A percentile compares a stretch with the other conserved stretches of the same genome.
Conservation (phyloP, 345 rosid genomes). For the Hirschfeldia incana region DNA sequence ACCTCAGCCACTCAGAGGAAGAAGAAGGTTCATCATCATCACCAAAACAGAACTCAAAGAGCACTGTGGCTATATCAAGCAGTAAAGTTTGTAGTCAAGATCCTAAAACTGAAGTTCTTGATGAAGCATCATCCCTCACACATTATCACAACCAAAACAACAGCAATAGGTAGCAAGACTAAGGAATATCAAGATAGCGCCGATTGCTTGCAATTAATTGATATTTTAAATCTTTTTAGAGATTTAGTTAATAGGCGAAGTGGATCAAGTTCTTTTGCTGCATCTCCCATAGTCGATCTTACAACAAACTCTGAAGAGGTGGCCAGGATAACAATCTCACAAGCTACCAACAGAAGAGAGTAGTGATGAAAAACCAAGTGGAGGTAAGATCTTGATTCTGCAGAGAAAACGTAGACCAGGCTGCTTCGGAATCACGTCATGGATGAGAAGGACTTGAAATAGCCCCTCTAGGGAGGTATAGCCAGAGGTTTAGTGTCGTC, state of each 20-base stretch:
- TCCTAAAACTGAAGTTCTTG: conserved; percentile 24
- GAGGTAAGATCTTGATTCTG: conserved; percentile 19
- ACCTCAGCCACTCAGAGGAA: conserved; percentile 36
- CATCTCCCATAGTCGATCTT: conserved; percentile 46
- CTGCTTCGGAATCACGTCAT: conserved; percentile 28
- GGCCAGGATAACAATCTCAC: conserved; percentile 32
- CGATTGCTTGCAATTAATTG: background rate
- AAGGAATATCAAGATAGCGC: background rate
- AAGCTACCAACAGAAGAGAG: conserved; percentile 29
- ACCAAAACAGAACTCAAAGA: conserved; percentile 17
- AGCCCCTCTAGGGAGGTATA: background rate
- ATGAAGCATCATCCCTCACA: conserved; percentile 40
- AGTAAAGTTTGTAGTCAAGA: conserved; percentile 36
- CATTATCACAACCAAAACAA: conserved; percentile 15
- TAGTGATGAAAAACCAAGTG: background rate
- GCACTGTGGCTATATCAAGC: conserved; percentile 31
- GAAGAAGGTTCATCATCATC: conserved; percentile 41
- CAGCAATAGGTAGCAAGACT: conserved; percentile 6
- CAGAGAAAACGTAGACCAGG: conserved; percentile 24
- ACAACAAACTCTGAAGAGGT: conserved; percentile 16
- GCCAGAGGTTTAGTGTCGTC: conserved; percentile 1
- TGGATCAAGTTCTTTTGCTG: conserved; percentile 51
- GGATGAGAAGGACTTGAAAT: conserved; percentile 14
- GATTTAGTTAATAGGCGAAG: conserved; percentile 31
- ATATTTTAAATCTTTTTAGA: background rate